A percentile compares a stretch with the other conserved stretches of the same genome.
Conservation (phyloP, 2,329 filamentous ascomycete species). For the Colletotrichum cuscutae region DNA sequence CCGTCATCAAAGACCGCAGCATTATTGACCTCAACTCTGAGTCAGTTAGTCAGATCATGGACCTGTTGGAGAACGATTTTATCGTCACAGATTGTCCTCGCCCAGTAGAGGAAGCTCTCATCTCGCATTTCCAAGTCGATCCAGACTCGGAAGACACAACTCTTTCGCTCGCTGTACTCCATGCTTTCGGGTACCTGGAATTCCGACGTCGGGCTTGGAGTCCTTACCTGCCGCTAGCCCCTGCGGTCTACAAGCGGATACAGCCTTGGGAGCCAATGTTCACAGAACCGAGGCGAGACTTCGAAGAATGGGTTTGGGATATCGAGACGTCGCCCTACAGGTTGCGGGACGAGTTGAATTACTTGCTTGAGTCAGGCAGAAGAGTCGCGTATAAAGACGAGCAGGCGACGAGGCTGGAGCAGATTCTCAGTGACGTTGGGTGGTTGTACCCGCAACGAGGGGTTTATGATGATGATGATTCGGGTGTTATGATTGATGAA, state of each 20-base stretch:
- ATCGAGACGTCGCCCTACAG: constrained; percentile 32
- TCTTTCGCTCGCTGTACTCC: constrained; percentile 39
- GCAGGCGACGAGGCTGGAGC: constrained; percentile 30
- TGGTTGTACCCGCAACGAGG: constrained; percentile 15
- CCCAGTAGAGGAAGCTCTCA: neutral
- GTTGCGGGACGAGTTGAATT: constrained; percentile 34
- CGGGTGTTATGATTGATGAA: neutral
- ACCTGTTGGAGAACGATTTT: constrained; percentile 5
- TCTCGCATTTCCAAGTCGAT: neutral
- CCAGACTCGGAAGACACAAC: constrained; percentile 26
- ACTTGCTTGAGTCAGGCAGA: constrained; percentile 33
- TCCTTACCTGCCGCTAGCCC: constrained; percentile 35
- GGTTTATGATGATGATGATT: neutral
- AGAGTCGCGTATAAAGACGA: constrained; percentile 35
- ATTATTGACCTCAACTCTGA: constrained; percentile 23
- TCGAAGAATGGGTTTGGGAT: constrained; percentile 32
- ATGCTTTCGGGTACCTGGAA: constrained; percentile 40
- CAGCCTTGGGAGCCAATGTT: constrained; percentile 33
- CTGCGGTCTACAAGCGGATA: constrained; percentile 27
- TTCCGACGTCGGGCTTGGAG: constrained; percentile 37
- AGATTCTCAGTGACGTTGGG: constrained; percentile 28
- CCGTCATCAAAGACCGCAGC: neutral
- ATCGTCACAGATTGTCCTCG: neutral
- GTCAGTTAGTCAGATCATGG: constrained; percentile 4
- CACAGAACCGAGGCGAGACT: neutral